These are phyloP conservation scores for Agarophyton chilense DNA, from an alignment of 23 red algal species.

Conservation along the genomic window DNA sequence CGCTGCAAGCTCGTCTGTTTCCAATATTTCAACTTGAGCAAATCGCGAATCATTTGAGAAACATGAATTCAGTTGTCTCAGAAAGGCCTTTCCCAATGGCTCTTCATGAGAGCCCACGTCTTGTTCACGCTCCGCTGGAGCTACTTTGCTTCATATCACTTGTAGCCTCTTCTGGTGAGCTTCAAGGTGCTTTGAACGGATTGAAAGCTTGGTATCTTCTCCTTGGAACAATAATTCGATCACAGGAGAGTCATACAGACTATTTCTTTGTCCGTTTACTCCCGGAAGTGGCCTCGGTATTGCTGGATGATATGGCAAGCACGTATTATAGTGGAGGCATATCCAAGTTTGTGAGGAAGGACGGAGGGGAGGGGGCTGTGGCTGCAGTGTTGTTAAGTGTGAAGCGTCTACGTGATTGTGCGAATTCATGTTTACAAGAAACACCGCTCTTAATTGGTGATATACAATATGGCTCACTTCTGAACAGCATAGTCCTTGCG, in stretches of 20 bases:
- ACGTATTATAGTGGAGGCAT: slow-evolving; percentile 1
- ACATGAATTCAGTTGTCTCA: background rate
- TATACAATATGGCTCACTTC: slow-evolving; percentile 34
- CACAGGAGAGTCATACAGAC: background rate
- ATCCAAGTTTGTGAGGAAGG: slow-evolving; percentile 21
- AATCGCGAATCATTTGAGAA: slow-evolving; percentile 4
- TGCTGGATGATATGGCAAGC: background rate
- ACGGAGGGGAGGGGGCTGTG: slow-evolving; percentile 45
- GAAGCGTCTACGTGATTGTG: slow-evolving; percentile 31
- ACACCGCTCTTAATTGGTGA: slow-evolving; percentile 39
- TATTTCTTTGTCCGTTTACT: background rate
- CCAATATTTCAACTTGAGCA: slow-evolving; percentile 38
- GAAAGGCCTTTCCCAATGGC: background rate
- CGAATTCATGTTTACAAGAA: slow-evolving; percentile 5
- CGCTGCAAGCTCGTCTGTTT: slow-evolving; percentile 57
- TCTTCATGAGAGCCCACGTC: background rate
- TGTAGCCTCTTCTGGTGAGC: slow-evolving; percentile 33
- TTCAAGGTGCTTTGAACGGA: slow-evolving; percentile 45
- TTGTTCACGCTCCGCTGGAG: slow-evolving; percentile 19
- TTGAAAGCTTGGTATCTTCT: slow-evolving; percentile 25
- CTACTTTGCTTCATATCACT: slow-evolving; percentile 11
- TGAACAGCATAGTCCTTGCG: slow-evolving; percentile 48
- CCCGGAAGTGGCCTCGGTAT: slow-evolving; percentile 36
- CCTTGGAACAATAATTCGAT: slow-evolving; percentile 14
- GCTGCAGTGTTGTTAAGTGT: slow-evolving; percentile 43